A percentile compares a stretch with the other conserved stretches of the same genome.
phyloP scores from a whole-genome alignment of 495 filamentous ascomycete genomes.

The Trichocladium antarcticum region DNA sequence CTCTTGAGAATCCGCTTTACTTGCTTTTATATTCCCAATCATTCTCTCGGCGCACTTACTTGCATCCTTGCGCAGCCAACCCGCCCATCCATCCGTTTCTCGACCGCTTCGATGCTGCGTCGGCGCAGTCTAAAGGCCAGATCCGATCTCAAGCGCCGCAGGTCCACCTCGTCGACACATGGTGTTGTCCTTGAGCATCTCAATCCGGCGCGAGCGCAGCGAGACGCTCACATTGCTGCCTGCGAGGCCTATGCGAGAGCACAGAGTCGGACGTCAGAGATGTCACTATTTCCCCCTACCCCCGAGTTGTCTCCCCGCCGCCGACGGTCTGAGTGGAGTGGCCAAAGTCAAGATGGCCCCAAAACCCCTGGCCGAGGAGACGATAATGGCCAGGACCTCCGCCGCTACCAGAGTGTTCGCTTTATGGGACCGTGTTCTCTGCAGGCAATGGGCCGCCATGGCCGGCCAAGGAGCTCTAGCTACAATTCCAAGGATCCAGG shows the following conservation, averaged over 20 bases:
- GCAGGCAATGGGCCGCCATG: slow-evolving; percentile 13
- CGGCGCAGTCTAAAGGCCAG: slow-evolving; percentile 32
- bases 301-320: slow-evolving; percentile 17
- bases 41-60: no score
- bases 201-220: slow-evolving; percentile 44
- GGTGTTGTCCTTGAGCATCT: slow-evolving; percentile 39
- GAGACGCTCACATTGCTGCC: slow-evolving; percentile 59
- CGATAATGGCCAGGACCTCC: slow-evolving; percentile 16
- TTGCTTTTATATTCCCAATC: slow-evolving; percentile 12
- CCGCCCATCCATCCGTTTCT: slow-evolving; percentile 8
- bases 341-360: background rate
- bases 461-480: background rate
- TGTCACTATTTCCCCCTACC: slow-evolving; percentile 25
- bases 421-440: slow-evolving; percentile 37
- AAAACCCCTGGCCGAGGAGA: background rate
- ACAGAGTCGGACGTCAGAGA: slow-evolving; percentile 37
- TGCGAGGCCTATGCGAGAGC: slow-evolving; percentile 52
- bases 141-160: slow-evolving; percentile 43
- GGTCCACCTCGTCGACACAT: slow-evolving; percentile 51
- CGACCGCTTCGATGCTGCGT: slow-evolving; percentile 34
- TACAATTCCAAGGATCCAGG: background rate
- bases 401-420: slow-evolving; percentile 43
- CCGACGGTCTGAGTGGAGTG: background rate
- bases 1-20: slow-evolving; percentile 4
- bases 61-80: slow-evolving; percentile 11